Evolutionary conservation across 768 basidiomycete species (phyloP).

Genomic region (Mycena capillaripes): DNA sequence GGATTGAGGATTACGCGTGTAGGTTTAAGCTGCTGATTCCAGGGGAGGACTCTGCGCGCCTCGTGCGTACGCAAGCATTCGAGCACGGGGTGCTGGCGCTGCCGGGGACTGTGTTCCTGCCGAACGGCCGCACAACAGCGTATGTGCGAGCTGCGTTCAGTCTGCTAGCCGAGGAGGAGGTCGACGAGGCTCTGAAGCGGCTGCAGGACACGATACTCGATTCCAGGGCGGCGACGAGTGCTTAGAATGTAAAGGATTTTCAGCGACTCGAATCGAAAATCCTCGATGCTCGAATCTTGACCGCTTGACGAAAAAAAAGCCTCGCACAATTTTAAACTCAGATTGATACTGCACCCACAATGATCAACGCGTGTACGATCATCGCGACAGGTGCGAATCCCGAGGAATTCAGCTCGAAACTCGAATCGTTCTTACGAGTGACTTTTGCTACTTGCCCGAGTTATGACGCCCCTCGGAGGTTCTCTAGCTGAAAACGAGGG

Average conservation of each 20-base stretch:
- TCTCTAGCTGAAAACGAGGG: too few relatives aligned
- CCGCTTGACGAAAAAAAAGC: too few relatives aligned
- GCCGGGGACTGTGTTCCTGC: slow-evolving; percentile 87
- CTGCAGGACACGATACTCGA: slow-evolving; percentile 59
- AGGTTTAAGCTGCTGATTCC: slow-evolving; percentile 80
- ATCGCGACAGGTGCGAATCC: too few relatives aligned
- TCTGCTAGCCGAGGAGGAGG: slow-evolving; percentile 72
- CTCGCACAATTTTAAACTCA: too few relatives aligned
- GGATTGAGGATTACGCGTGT: slow-evolving; percentile 41
- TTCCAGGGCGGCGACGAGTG: slow-evolving; percentile 39
- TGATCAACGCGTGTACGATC: too few relatives aligned
- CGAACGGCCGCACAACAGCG: slow-evolving; percentile 74
- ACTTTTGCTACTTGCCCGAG: too few relatives aligned
- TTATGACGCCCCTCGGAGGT: too few relatives aligned
- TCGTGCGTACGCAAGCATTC: slow-evolving; percentile 83
- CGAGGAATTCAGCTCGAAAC: too few relatives aligned
- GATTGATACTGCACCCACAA: too few relatives aligned
- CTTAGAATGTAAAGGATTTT: neutral
- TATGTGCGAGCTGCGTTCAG: slow-evolving; percentile 91
- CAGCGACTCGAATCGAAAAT: too few relatives aligned
- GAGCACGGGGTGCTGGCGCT: slow-evolving; percentile 90
- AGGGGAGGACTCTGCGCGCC: slow-evolving; percentile 74
- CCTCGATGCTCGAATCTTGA: too few relatives aligned
- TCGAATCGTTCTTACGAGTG: too few relatives aligned
- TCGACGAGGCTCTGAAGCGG: slow-evolving; percentile 80